Percentiles rank a stretch among this genome's conserved stretches.
phyloP scores from a whole-genome alignment of 805 yeast species.

The Candida silvicultrix region DNA sequence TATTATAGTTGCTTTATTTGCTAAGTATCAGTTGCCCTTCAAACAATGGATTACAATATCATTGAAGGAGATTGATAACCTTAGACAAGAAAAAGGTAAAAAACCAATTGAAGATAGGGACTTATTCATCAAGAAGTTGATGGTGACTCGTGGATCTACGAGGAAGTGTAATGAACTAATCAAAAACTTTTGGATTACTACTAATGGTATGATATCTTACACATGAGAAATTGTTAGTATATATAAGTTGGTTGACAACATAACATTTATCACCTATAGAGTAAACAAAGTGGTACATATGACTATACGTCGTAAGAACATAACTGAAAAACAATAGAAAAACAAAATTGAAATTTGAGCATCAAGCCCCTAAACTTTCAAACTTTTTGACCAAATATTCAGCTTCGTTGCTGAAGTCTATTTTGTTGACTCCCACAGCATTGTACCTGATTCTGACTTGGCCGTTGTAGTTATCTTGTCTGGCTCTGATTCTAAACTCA shows the following conservation, averaged over 20 bases:
- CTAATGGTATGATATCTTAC: constrained; percentile 41
- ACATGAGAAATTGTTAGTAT: background rate
- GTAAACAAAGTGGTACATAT: background rate
- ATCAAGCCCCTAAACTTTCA: constrained; percentile 12
- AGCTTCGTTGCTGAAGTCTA: constrained; percentile 56
- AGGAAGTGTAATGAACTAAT: constrained; percentile 53
- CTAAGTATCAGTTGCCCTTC: constrained; percentile 41
- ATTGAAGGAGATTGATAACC: constrained; percentile 23
- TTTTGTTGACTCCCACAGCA: constrained; percentile 43
- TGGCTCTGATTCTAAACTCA: constrained; percentile 72
- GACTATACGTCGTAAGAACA: background rate
- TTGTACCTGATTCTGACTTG: constrained; percentile 70
- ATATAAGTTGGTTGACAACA: too few species aligned
- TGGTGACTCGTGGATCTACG: constrained; percentile 55
- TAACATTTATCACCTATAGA: too few species aligned
- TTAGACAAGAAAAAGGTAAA: constrained; percentile 18
- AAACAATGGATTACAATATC: constrained; percentile 40
- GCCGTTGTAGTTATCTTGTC: constrained; percentile 80
- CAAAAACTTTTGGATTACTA: constrained; percentile 58
- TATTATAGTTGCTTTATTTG: constrained; percentile 40
- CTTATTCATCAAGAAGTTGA: constrained; percentile 45
- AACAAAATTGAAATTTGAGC: background rate
- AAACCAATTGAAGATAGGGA: constrained; percentile 29
- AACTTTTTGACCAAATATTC: constrained; percentile 42
- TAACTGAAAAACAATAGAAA: background rate